Base-by-base conservation (phyloP, 495 filamentous ascomycete genomes). In the Neurospora discreta region DNA sequence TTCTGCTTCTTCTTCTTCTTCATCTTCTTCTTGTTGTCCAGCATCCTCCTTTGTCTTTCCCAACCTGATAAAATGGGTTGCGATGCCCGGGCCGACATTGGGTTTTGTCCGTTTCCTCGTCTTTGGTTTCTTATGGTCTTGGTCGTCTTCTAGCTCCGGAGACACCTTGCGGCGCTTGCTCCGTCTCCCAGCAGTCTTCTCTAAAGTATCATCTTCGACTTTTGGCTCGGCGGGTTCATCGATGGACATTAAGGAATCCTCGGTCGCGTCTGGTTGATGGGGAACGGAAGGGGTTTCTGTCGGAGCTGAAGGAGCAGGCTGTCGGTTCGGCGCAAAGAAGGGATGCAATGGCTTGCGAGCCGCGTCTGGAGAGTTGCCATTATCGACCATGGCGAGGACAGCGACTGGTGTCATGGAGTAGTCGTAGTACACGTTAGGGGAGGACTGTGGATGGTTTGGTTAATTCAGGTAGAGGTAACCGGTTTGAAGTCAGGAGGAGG, bases 111-210 rank as follows among this genome's bases (percentile, higher is more conserved):
- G 69, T 36, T 71, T 74, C 70, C 52, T 74, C n/a, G 71, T 69
- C 15, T 70, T 71, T 7, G 70, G 8, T 2, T 72, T 78, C 18
- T 73, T 75, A 0, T 23, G 33, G 8, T 70, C 43, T 8, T 76
- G 71, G 30, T 72, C 73, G 10, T 70, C 71, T 15, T 69, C 68
- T 9, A 5, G n/a, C 3, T 73, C 71, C 5, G 79, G 74, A 9
- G 79, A 73, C 15, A 81, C 86, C 74, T 85, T 89, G 46, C 83
- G 81, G 20, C 88, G 81, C 75, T 90, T 89, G 44, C 82, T 79
- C 30, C 84, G 78, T 44, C 73, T 68, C 16, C 78, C 72, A 71
- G 87, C 86, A 0, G 80, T 46, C 68, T 80, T 74, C 5, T 74
- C 75, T 9, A 46, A 9, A 1, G 7, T 23, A 5, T 71, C 73